Percentiles rank a stretch among this genome's conserved stretches.
phyloP scores from a whole-genome alignment of 345 rosid genomes.

The Adansonia digitata region DNA sequence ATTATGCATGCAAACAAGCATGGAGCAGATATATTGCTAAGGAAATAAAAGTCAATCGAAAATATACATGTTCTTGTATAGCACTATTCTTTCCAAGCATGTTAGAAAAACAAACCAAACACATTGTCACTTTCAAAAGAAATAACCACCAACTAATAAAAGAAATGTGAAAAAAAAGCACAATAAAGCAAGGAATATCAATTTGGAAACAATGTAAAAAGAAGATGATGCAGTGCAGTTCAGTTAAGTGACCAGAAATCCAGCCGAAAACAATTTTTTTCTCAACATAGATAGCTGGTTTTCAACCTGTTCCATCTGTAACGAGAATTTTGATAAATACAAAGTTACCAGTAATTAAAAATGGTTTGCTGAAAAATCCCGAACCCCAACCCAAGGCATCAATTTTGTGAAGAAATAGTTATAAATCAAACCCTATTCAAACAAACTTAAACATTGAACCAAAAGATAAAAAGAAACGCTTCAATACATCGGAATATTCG shows the following conservation, averaged over 20 bases:
- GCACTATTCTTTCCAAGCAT: not conserved
- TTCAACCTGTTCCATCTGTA: not conserved
- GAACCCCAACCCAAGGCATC: not conserved
- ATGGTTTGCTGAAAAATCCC: not conserved
- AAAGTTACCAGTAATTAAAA: not conserved
- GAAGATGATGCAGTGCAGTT: not conserved
- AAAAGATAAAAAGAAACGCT: not conserved
- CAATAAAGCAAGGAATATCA: not conserved
- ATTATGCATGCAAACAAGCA: not conserved
- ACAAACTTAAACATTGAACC: not conserved
- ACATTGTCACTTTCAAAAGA: not conserved
- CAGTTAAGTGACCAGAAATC: not conserved
- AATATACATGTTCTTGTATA: not conserved
- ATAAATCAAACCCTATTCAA: not conserved
- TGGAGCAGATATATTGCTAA: not conserved
- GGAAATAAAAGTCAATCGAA: not conserved
- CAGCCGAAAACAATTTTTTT: not conserved
- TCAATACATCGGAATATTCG: not conserved
- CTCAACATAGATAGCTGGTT: not conserved
- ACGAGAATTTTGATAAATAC: not conserved
- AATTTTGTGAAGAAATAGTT: not conserved
- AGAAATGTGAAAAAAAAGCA: not conserved
- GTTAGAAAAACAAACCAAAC: not conserved
- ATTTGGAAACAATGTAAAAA: not conserved
- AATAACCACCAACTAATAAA: not conserved